These are phyloP conservation scores for Mrakiaceae sp. DNA, from an alignment of 1,284 basidiomycete genomes.

Conservation along the genomic window DNA sequence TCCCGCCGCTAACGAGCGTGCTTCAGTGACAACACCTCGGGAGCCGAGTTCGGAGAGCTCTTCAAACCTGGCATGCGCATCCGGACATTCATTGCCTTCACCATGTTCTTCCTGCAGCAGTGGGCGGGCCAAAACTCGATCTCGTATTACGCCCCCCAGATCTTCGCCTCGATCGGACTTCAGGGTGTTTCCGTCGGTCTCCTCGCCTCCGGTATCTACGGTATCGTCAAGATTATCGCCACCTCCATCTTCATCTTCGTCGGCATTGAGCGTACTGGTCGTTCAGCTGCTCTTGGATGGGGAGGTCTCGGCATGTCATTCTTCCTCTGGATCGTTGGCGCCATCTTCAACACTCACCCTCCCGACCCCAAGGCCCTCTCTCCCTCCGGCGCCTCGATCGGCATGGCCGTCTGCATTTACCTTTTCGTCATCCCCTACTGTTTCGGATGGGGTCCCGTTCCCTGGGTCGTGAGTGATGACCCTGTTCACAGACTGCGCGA, in stretches of 20 bases:
- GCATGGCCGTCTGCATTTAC: conserved; percentile 33
- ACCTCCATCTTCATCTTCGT: conserved; percentile 53
- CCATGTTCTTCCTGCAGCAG: conserved; percentile 46
- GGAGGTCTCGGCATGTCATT: conserved; percentile 46
- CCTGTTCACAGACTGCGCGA: too few species aligned
- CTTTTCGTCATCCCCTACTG: conserved; percentile 32
- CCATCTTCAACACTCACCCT: conserved; percentile 4
- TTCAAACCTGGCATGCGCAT: conserved; percentile 60
- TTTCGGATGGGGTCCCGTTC: conserved; percentile 29
- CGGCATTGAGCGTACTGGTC: conserved; percentile 47
- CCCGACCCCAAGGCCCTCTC: conserved; percentile 24
- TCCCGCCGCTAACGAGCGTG: too few species aligned
- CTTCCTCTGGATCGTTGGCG: conserved; percentile 36
- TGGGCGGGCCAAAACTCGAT: conserved; percentile 53
- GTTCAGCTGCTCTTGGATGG: conserved; percentile 38
- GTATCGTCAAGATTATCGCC: conserved; percentile 61
- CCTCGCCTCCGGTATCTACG: conserved; percentile 57
- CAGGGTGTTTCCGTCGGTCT: conserved; percentile 44
- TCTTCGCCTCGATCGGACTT: conserved; percentile 44
- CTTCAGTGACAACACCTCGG: conserved; percentile 29
- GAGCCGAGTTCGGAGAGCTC: conserved; percentile 46
- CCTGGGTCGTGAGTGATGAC: conserved; percentile 3
- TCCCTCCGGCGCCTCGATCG: conserved; percentile 20
- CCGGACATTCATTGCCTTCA: conserved; percentile 55
- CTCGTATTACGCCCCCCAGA: conserved; percentile 54